Conservation (phyloP, 2,329 filamentous ascomycete genomes). For the Huntiella moniliformis region DNA sequence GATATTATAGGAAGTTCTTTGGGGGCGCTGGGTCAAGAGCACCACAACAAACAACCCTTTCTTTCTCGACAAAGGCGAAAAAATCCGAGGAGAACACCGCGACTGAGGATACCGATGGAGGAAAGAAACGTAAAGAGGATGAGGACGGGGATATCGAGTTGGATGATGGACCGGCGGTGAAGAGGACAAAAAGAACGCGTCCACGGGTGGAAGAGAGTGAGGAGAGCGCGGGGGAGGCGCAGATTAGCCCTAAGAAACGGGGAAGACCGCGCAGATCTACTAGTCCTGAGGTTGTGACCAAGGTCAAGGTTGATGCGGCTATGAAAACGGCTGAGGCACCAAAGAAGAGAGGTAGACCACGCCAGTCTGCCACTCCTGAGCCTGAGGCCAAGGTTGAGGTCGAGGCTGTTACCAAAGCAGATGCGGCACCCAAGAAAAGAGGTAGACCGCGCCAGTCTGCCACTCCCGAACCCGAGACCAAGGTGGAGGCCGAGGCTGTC, state of each 20-base stretch:
- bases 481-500: slow-evolving; percentile 27
- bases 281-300: slow-evolving; percentile 12
- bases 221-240: background rate
- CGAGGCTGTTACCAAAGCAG: slow-evolving; percentile 39
- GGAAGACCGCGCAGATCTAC: background rate
- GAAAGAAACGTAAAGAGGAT: slow-evolving; percentile 18
- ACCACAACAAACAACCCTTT: slow-evolving; percentile 55
- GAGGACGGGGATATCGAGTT: slow-evolving; percentile 14
- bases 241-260: too few species aligned
- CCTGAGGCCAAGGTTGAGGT: slow-evolving; percentile 15
- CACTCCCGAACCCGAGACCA: slow-evolving; percentile 5
- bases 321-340: slow-evolving; percentile 35
- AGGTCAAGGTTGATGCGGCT: slow-evolving; percentile 28
- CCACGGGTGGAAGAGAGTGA: slow-evolving; percentile 8
- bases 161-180: slow-evolving; percentile 9
- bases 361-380: background rate
- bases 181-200: slow-evolving; percentile 3
- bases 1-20: slow-evolving; percentile 62
- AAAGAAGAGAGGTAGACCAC: slow-evolving; percentile 29
- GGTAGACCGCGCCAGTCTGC: slow-evolving; percentile 13
- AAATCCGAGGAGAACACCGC: slow-evolving; percentile 2
- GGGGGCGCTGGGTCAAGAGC: slow-evolving; percentile 36
- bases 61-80: slow-evolving; percentile 46
- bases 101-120: background rate
- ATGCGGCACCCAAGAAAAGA: slow-evolving; percentile 33